Evolutionary conservation across 1,284 basidiomycete genomes (phyloP).

Genomic region (Malassezia pachydermatis): DNA sequence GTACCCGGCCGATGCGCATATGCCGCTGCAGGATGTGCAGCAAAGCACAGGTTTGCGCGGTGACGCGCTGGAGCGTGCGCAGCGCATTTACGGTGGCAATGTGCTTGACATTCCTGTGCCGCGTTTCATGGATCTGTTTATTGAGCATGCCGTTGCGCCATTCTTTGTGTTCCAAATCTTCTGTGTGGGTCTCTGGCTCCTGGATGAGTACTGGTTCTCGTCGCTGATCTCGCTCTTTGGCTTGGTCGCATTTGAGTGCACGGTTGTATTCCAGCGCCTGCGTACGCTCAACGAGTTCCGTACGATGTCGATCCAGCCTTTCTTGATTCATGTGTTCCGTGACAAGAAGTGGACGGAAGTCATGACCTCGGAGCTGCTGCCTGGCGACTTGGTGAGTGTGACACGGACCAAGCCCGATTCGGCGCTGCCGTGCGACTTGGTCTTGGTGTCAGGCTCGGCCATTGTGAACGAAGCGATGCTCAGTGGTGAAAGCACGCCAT

Average conservation of each 20-base stretch:
- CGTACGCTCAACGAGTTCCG: conserved; percentile 47
- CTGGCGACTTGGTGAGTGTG: conserved; percentile 45
- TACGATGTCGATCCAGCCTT: conserved; percentile 48
- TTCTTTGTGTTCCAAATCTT: conserved; percentile 49
- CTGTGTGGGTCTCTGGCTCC: conserved; percentile 47
- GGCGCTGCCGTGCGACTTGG: conserved; percentile 39
- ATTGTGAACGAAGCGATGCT: conserved; percentile 49
- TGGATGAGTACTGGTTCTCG: conserved; percentile 48
- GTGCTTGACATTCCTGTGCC: conserved; percentile 44
- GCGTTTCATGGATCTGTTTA: conserved; percentile 43
- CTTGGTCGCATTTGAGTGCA: conserved; percentile 46
- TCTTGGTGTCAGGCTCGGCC: conserved; percentile 35
- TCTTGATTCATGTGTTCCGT: conserved; percentile 40
- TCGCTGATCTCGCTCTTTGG: conserved; percentile 47
- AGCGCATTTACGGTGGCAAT: conserved; percentile 42
- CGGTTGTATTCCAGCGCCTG: conserved; percentile 44
- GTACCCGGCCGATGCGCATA: conserved; percentile 72
- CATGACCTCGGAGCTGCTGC: conserved; percentile 37
- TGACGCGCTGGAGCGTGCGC: conserved; percentile 26
- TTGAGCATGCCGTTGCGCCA: conserved; percentile 46
- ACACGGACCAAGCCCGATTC: conserved; percentile 45
- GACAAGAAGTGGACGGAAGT: conserved; percentile 36
- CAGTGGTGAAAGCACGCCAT: conserved; percentile 44
- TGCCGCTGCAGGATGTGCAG: conserved; percentile 63
- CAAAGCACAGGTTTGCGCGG: conserved; percentile 52